Base-by-base conservation (phyloP, 371 early-diverging fungal genomes). In the Synchytrium microbalum region DNA sequence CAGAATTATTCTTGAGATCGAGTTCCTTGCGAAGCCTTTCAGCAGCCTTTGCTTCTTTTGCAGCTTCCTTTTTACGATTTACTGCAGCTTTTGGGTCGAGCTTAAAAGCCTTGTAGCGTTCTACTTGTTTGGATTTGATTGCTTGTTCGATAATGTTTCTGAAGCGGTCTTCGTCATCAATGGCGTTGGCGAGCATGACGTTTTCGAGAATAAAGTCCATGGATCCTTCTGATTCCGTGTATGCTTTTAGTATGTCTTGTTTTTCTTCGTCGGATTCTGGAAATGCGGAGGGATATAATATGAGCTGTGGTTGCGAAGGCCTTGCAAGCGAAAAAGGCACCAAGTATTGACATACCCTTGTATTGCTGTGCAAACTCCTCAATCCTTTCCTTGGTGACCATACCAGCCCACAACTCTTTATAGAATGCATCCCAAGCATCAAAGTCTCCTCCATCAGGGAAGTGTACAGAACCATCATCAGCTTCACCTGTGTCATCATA, bases 401-500 rank as follows among this genome's bases (percentile, higher is more conserved):
- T 72, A 19, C 90, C 90, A 0, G 79, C 69, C 87, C 88, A 95
- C 32, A 93, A 79, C 33, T 89, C 87, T 53, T 84, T 77, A 71
- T 92, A 95, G 67, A 87, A 94, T 14, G 84, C 89, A 62, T 81
- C 84, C 92, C 90, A 92, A 52, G 86, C 84, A 56, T 79, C 82
- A 58, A 86, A 85, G 61, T 81, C 56, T 13, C 13, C 75, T 29
- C 85, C 82, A 32, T 84, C 82, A 1, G 24, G 26, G 8, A 67
- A 64, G 26, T 77, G 68, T 59, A 70, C 51, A 60, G 67, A 73
- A 55, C 73, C 86, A 65, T 70, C 78, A 68, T 56, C 60, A 60
- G 71, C 69, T 19, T 67, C 38, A 30, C 91, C 88, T 0, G 89
- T 85, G 32, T 69, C 70, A 72, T 99, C 99, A 70, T 98, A 98